A percentile compares a stretch with the other conserved stretches of the same genome.
phyloP scores from a whole-genome alignment of 2,329 filamentous ascomycete genomes.

The Chaetomiaceae sp. region DNA sequence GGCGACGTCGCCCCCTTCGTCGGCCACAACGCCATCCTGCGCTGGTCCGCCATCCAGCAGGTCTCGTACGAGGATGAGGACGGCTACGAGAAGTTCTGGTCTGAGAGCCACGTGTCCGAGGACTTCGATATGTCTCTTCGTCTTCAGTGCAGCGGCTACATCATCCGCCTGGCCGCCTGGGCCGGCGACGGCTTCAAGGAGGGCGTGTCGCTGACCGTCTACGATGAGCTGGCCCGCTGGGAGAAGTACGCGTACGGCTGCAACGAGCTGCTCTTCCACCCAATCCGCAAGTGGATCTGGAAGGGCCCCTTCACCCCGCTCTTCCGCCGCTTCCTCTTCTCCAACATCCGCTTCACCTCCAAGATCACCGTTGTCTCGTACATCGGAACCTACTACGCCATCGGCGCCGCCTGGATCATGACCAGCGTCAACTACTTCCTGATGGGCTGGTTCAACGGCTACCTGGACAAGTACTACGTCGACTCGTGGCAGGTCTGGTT shows the following conservation, averaged over 20 bases:
- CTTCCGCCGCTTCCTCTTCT: slow-evolving; percentile 67
- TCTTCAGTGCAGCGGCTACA: slow-evolving; percentile 65
- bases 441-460: slow-evolving; percentile 69
- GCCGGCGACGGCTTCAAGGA: slow-evolving; percentile 74
- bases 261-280: slow-evolving; percentile 76
- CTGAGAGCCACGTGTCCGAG: slow-evolving; percentile 71
- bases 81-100: slow-evolving; percentile 75
- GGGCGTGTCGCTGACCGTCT: slow-evolving; percentile 76
- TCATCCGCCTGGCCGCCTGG: slow-evolving; percentile 67
- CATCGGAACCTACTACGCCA: slow-evolving; percentile 75
- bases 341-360: slow-evolving; percentile 66
- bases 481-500: slow-evolving; percentile 77
- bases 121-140: slow-evolving; percentile 79
- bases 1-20: slow-evolving; percentile 74
- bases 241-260: slow-evolving; percentile 84
- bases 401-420: slow-evolving; percentile 69
- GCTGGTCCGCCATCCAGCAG: slow-evolving; percentile 69
- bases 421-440: slow-evolving; percentile 70
- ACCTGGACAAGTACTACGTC: slow-evolving; percentile 73
- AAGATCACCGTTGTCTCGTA: slow-evolving; percentile 73
- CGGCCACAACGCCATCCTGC: slow-evolving; percentile 71
- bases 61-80: slow-evolving; percentile 65
- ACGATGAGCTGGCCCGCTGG: slow-evolving; percentile 79
- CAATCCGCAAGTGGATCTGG: slow-evolving; percentile 64
- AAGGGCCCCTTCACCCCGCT: slow-evolving; percentile 73